These are phyloP conservation scores for Trametes gibbosa DNA, from an alignment of 768 basidiomycete genomes.

Conservation along the genomic window DNA sequence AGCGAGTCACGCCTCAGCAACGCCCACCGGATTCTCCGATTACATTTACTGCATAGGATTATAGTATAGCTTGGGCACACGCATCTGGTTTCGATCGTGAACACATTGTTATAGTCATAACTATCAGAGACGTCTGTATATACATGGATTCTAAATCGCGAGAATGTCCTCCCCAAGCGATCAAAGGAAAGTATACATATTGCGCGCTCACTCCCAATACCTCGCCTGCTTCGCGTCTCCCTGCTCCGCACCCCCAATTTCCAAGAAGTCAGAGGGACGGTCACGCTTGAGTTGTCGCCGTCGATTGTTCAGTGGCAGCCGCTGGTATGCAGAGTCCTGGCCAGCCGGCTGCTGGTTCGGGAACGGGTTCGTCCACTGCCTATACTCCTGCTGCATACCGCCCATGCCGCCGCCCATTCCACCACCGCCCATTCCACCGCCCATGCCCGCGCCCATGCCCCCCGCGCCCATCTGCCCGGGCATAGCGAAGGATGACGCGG, in stretches of 20 bases:
- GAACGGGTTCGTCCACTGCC: slow-evolving; percentile 50
- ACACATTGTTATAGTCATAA: no score
- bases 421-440: slow-evolving; percentile 38
- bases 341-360: slow-evolving; percentile 61
- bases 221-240: slow-evolving; percentile 60
- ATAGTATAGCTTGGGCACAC: no score
- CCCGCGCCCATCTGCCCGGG: slow-evolving; percentile 23
- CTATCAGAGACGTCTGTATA: no score
- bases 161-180: no score
- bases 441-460: slow-evolving; percentile 30
- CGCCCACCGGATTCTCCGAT: background rate
- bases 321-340: slow-evolving; percentile 85
- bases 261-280: slow-evolving; percentile 80
- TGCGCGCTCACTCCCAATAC: slow-evolving; percentile 65
- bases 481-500: slow-evolving; percentile 26
- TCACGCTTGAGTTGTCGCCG: slow-evolving; percentile 72
- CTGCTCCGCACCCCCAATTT: slow-evolving; percentile 56
- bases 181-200: no score
- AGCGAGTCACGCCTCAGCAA: slow-evolving; percentile 32
- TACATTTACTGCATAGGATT: background rate
- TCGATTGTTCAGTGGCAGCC: slow-evolving; percentile 78
- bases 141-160: no score
- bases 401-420: slow-evolving; percentile 19
- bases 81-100: no score
- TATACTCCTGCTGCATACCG: slow-evolving; percentile 35